phyloP scores from a whole-genome alignment of 2,329 filamentous ascomycete species.

The Ceratocystis harringtonii region DNA sequence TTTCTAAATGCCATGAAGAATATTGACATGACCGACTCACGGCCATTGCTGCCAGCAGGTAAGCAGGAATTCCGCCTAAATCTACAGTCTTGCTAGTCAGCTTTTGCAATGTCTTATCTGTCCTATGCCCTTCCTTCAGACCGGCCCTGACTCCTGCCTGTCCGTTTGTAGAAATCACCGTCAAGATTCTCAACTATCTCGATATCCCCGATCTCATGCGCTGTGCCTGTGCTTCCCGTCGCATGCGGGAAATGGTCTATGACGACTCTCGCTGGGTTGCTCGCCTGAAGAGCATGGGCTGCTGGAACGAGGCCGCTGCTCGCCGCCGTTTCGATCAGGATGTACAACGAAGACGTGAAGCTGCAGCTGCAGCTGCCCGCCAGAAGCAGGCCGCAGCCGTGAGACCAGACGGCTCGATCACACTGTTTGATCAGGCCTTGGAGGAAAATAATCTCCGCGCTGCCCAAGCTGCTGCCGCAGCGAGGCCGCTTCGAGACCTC shows the following conservation, averaged over 20 bases:
- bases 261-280: slow-evolving; percentile 93
- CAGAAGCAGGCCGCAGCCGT: slow-evolving; percentile 19
- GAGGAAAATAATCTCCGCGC: slow-evolving; percentile 35
- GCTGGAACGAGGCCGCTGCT: slow-evolving; percentile 84
- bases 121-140: not conserved
- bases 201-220: slow-evolving; percentile 71
- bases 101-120: not conserved
- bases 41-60: slow-evolving; percentile 59
- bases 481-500: slow-evolving; percentile 21
- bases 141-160: not conserved
- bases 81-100: not conserved
- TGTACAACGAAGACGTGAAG: slow-evolving; percentile 45
- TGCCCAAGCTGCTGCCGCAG: slow-evolving; percentile 18
- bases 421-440: slow-evolving; percentile 57
- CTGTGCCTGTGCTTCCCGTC: slow-evolving; percentile 69
- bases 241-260: slow-evolving; percentile 95
- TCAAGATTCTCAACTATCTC: slow-evolving; percentile 76
- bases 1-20: slow-evolving; percentile 66
- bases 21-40: slow-evolving; percentile 64
- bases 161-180: slow-evolving; percentile 56
- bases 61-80: not conserved
- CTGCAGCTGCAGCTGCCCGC: slow-evolving; percentile 24
- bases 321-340: slow-evolving; percentile 64
- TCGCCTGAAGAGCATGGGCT: slow-evolving; percentile 68
- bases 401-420: slow-evolving; percentile 30